Base-by-base conservation (phyloP, 2,329 filamentous ascomycete genomes). In the Penicillium paneum region DNA sequence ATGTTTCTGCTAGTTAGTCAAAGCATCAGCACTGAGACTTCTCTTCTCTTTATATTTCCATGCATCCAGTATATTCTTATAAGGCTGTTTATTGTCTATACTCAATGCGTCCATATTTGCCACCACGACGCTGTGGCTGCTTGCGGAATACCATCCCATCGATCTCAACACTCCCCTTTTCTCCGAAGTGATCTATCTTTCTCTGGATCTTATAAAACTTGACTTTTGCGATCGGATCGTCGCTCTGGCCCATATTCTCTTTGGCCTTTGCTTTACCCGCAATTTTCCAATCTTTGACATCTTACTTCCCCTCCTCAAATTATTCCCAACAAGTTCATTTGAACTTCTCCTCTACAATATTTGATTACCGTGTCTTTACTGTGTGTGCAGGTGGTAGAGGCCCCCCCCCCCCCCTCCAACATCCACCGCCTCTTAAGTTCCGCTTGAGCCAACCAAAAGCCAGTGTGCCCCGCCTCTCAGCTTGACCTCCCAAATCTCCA, bases 401-500 rank as follows among this genome's bases (percentile, higher is more conserved):
- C 13, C 4, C 19, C 36, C 43, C 50, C n/a, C n/a, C n/a, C n/a
- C n/a, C n/a, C 21, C 49, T 55, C 61, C 28, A 34, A 42, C 47
- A 63, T 62, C 58, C 61, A 62, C 54, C 50, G 54, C 55, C 45
- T 50, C 41, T 48, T 48, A 53, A 49, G 43, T 53, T 52, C 48
- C 52, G 34, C 32, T 39, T 41, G 48, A 45, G 48, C 53, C 53
- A 55, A 52, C 47, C 52, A 52, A 55, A 54, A 54, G 52, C 54
- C 52, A 38, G 50, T 53, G 56, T 64, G 63, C 62, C 62, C 62
- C 62, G 62, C 63, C 61, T 58, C 64, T 58, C 60, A 61, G 51
- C 53, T 54, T 44, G 43, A 55, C 54, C 56, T 47, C 44, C 52
- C 49, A 46, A 48, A 57, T 51, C 60, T 59, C 58, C 54, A 59